These are phyloP conservation scores for Citrullus colocynthis DNA, from an alignment of 306 rosid species.

Conservation along the genomic window DNA sequence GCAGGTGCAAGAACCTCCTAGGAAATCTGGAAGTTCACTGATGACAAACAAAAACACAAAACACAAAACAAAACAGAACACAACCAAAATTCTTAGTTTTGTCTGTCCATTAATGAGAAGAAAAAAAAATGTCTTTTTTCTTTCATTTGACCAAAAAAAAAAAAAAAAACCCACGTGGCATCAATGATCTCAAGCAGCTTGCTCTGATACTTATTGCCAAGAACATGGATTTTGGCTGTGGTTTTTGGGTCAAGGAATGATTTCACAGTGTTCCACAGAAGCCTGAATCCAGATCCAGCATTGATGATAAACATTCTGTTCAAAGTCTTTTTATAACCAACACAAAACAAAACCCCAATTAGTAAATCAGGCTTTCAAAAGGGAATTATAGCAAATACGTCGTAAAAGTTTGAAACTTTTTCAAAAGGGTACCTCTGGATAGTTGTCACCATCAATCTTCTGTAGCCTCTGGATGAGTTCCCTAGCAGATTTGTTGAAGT, in stretches of 20 bases:
- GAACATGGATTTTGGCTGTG: slow-evolving; percentile 73
- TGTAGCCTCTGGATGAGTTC: slow-evolving; percentile 71
- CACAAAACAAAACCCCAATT: neutral
- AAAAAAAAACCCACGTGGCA: slow-evolving; percentile 33
- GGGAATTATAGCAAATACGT: neutral
- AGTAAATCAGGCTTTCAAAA: neutral
- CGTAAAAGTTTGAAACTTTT: neutral
- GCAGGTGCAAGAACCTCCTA: slow-evolving; percentile 90
- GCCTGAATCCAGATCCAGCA: slow-evolving; percentile 94
- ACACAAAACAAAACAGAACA: neutral
- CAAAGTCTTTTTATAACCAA: slow-evolving; percentile 30
- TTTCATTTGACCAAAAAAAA: neutral
- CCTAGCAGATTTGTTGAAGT: slow-evolving; percentile 79
- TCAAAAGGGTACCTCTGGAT: slow-evolving; percentile 63
- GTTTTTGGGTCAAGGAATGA: slow-evolving; percentile 93
- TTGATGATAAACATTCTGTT: slow-evolving; percentile 95
- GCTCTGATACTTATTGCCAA: slow-evolving; percentile 90
- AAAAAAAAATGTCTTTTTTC: neutral
- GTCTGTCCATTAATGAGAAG: neutral
- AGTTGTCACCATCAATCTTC: slow-evolving; percentile 92
- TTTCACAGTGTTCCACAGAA: slow-evolving; percentile 81
- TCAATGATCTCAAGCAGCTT: slow-evolving; percentile 90
- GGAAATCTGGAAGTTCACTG: slow-evolving; percentile 91
- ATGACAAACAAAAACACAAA: neutral
- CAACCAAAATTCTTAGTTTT: neutral